Conservation (phyloP, 441 rosid genomes). For the Eruca vesicaria region DNA sequence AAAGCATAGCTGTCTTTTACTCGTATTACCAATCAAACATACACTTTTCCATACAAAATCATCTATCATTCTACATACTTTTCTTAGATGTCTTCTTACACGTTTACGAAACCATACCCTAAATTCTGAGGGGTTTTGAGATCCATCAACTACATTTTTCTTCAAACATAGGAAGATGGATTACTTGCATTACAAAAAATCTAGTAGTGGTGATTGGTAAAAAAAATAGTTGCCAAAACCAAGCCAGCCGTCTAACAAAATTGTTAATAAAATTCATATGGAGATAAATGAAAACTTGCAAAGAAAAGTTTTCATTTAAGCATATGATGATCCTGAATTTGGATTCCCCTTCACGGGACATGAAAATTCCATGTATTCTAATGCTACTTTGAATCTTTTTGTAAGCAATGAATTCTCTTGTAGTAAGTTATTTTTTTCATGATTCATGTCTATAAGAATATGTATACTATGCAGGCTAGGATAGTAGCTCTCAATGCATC, state of each 20-base stretch:
- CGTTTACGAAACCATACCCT: no score
- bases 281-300: not conserved
- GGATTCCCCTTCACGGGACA: slow-evolving; percentile 90
- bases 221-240: not conserved
- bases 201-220: no score
- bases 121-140: no score
- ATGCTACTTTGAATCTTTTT: slow-evolving; percentile 39
- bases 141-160: no score
- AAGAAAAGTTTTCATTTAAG: not conserved
- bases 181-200: not conserved
- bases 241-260: not conserved
- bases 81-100: no score
- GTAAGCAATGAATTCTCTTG: not conserved
- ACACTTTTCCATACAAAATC: no score
- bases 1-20: no score
- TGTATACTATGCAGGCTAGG: not conserved
- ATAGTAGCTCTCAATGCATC: slow-evolving; percentile 85
- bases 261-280: not conserved
- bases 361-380: slow-evolving; percentile 65
- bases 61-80: no score
- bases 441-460: not conserved
- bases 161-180: no score
- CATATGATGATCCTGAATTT: slow-evolving; percentile 77
- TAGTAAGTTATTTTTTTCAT: not conserved
- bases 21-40: no score